Percentiles rank a stretch among this genome's conserved stretches.
Evolutionary conservation across 495 filamentous ascomycete species (phyloP).

Genomic region (Talaromyces wortmannii): DNA sequence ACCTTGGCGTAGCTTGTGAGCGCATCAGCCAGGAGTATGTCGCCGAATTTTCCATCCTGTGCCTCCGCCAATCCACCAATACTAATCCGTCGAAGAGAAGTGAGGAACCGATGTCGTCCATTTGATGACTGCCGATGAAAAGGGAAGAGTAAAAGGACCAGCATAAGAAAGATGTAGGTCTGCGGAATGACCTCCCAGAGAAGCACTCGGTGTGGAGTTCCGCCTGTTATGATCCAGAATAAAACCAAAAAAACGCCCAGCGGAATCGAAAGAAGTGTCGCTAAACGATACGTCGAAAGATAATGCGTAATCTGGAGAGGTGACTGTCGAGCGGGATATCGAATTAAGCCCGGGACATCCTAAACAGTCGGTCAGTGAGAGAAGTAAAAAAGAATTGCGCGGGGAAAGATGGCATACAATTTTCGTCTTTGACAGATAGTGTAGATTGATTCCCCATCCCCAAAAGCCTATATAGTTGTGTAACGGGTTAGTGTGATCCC

Average conservation of each 20-base stretch:
- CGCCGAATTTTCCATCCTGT: conserved; percentile 83
- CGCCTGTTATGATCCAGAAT: conserved; percentile 78
- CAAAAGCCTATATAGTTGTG: conserved; percentile 64
- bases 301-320: conserved; percentile 64
- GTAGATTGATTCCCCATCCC: conserved; percentile 85
- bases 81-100: conserved; percentile 62
- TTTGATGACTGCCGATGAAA: conserved; percentile 60
- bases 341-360: conserved; percentile 74
- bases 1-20: conserved; percentile 92
- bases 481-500: background rate
- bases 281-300: conserved; percentile 74
- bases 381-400: background rate
- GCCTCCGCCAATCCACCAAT: conserved; percentile 75
- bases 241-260: conserved; percentile 61
- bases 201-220: conserved; percentile 57
- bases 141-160: conserved; percentile 64
- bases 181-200: conserved; percentile 77
- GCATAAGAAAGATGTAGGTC: conserved; percentile 63
- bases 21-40: conserved; percentile 90
- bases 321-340: conserved; percentile 64
- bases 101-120: conserved; percentile 70
- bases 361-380: conserved; percentile 19
- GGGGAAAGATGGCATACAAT: conserved; percentile 44
- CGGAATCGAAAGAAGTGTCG: conserved; percentile 63
- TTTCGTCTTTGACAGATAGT: conserved; percentile 64